Percentiles rank a stretch among this genome's conserved stretches.
phyloP scores from a whole-genome alignment of 2,329 filamentous ascomycete species.

The Monosporascus sp. region DNA sequence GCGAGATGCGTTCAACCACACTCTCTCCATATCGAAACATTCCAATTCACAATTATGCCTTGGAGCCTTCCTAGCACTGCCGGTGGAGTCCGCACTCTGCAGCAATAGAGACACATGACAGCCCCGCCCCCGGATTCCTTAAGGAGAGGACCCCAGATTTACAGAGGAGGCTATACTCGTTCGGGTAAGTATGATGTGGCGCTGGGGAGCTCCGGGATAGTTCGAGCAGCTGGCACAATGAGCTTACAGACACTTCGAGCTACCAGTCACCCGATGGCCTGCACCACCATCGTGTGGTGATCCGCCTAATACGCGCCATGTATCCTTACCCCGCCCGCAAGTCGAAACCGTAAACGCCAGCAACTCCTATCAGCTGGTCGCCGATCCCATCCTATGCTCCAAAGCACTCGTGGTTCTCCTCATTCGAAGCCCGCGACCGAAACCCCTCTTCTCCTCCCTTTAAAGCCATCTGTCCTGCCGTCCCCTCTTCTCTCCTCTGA shows the following conservation, averaged over 20 bases:
- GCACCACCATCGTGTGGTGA: slow-evolving; percentile 11
- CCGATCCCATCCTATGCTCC: slow-evolving; percentile 7
- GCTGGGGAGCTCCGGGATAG: not conserved
- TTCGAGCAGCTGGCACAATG: slow-evolving; percentile 15
- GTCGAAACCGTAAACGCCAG: slow-evolving; percentile 9
- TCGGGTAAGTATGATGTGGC: slow-evolving; percentile 15
- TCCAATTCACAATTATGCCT: too few species aligned
- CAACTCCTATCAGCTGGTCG: slow-evolving; percentile 21
- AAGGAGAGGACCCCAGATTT: slow-evolving; percentile 13
- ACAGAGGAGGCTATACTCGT: slow-evolving; percentile 9
- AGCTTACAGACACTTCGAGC: slow-evolving; percentile 14
- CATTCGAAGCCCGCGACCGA: not conserved
- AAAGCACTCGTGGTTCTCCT: not conserved
- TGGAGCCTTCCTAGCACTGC: not conserved
- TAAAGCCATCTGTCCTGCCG: slow-evolving; percentile 10
- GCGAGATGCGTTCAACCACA: too few species aligned
- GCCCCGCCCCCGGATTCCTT: slow-evolving; percentile 12
- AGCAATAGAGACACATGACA: not conserved
- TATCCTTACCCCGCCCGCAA: slow-evolving; percentile 11
- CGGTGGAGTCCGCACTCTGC: not conserved
- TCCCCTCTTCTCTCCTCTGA: slow-evolving; percentile 11
- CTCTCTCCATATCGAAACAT: too few species aligned
- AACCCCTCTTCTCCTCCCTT: slow-evolving; percentile 14
- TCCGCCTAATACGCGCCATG: not conserved
- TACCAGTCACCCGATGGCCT: slow-evolving; percentile 23